Evolutionary conservation across 331 rosid genomes (phyloP).

Genomic region (Cydonia oblonga): DNA sequence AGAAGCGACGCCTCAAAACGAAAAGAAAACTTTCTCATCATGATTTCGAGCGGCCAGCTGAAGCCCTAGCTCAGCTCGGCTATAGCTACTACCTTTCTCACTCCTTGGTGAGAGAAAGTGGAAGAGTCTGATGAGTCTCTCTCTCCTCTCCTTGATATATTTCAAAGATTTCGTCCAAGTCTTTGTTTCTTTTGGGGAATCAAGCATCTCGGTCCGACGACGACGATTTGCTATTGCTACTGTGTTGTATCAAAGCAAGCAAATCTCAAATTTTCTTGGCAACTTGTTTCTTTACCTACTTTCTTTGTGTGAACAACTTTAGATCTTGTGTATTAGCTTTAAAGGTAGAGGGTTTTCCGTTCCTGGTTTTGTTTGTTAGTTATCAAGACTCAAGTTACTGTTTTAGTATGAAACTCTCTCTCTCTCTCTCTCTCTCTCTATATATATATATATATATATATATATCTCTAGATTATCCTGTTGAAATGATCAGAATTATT

Average conservation of each 20-base stretch:
- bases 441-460: no score
- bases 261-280: constrained; percentile 17
- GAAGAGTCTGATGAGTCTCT: neutral
- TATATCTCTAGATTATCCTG: no score
- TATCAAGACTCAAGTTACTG: neutral
- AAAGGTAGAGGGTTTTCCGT: neutral
- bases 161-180: neutral
- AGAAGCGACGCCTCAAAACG: neutral
- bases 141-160: neutral
- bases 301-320: neutral
- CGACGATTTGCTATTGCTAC: constrained; percentile 27
- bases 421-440: neutral
- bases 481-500: no score
- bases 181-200: constrained; percentile 45
- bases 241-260: constrained; percentile 1
- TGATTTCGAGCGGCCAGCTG: neutral
- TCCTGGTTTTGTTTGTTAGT: neutral
- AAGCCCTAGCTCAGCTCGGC: constrained; percentile 1
- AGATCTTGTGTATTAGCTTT: neutral
- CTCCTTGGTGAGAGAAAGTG: neutral
- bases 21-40: neutral
- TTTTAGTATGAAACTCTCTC: neutral
- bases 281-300: neutral
- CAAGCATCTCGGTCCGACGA: constrained; percentile 88
- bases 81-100: neutral